Percentiles rank a stretch among this genome's conserved stretches.
phyloP scores from a whole-genome alignment of 257 asterid genomes.

The Penstemon davidsonii region DNA sequence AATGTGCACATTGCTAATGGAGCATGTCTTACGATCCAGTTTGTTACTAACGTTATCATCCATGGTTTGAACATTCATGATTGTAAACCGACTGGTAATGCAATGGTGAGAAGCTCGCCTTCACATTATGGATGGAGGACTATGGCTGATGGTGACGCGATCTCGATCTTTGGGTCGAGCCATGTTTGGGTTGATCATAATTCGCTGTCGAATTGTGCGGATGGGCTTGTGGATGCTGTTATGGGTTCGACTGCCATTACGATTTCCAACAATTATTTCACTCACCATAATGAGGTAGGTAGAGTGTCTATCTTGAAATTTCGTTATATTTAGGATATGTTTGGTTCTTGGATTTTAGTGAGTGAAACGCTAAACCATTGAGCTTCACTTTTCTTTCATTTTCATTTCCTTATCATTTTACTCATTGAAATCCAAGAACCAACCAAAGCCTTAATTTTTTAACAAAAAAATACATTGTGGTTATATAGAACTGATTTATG shows the following conservation, averaged over 20 bases:
- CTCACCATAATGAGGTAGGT: slow-evolving; percentile 98
- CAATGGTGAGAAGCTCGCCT: slow-evolving; percentile 88
- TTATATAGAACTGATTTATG: not conserved
- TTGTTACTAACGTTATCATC: slow-evolving; percentile 68
- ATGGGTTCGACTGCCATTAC: slow-evolving; percentile 93
- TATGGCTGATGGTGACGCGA: slow-evolving; percentile 87
- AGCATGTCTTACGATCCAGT: slow-evolving; percentile 74
- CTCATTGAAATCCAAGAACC: too few species aligned
- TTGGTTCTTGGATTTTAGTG: too few species aligned
- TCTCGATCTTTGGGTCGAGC: slow-evolving; percentile 87
- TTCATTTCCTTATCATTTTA: too few species aligned
- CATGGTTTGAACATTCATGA: slow-evolving; percentile 82
- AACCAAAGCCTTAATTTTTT: too few species aligned
- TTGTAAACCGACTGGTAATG: slow-evolving; percentile 83
- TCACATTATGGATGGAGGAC: slow-evolving; percentile 92
- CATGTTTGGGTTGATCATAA: slow-evolving; percentile 91
- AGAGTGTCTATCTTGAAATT: not conserved
- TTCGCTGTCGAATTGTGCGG: slow-evolving; percentile 86
- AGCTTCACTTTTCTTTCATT: too few species aligned
- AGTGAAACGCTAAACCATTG: too few species aligned
- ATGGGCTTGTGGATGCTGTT: slow-evolving; percentile 92
- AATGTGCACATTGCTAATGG: slow-evolving; percentile 88
- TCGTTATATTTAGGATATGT: not conserved
- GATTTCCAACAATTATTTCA: slow-evolving; percentile 77
- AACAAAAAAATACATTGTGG: too few species aligned